Conservation (phyloP, 2,329 filamentous ascomycete genomes). For the Zymoseptoria brevis region DNA sequence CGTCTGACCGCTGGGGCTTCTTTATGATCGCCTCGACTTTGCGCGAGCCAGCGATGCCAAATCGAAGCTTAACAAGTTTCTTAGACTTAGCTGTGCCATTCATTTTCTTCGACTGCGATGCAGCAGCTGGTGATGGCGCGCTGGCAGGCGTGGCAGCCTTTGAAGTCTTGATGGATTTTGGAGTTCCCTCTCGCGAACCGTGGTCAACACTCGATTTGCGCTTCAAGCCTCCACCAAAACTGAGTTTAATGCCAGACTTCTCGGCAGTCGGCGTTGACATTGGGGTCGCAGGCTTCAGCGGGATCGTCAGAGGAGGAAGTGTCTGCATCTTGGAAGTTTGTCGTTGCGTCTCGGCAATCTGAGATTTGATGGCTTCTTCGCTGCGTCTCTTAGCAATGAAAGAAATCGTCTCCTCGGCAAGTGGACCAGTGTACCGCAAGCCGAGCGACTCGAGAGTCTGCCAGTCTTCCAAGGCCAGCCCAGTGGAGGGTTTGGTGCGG, state of each 20-base stretch:
- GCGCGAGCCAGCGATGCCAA: constrained; percentile 10
- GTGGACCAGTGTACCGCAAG: constrained; percentile 26
- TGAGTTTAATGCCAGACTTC: constrained; percentile 23
- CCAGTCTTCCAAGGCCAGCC: constrained; percentile 24
- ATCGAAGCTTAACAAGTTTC: constrained; percentile 4
- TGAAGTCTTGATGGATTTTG: constrained; percentile 22
- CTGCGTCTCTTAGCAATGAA: constrained; percentile 9
- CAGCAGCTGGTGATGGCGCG: neutral
- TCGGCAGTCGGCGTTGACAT: neutral
- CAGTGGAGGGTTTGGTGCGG: constrained; percentile 22
- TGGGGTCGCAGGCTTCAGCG: neutral
- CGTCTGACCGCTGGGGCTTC: constrained; percentile 8
- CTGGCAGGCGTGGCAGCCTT: constrained; percentile 14
- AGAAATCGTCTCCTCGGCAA: constrained; percentile 11
- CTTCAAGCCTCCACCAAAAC: constrained; percentile 16
- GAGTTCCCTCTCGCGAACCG: constrained; percentile 16
- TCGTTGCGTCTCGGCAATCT: constrained; percentile 1
- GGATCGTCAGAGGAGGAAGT: constrained; percentile 1
- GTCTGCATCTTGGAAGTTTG: constrained; percentile 3
- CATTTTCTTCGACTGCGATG: neutral
- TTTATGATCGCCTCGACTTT: constrained; percentile 16
- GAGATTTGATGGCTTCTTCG: constrained; percentile 4
- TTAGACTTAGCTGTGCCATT: constrained; percentile 8
- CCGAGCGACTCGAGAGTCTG: constrained; percentile 21
- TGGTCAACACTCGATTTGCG: constrained; percentile 21